Base-by-base conservation (phyloP, 2,329 filamentous ascomycete genomes). In the Dactylellina cionopaga region DNA sequence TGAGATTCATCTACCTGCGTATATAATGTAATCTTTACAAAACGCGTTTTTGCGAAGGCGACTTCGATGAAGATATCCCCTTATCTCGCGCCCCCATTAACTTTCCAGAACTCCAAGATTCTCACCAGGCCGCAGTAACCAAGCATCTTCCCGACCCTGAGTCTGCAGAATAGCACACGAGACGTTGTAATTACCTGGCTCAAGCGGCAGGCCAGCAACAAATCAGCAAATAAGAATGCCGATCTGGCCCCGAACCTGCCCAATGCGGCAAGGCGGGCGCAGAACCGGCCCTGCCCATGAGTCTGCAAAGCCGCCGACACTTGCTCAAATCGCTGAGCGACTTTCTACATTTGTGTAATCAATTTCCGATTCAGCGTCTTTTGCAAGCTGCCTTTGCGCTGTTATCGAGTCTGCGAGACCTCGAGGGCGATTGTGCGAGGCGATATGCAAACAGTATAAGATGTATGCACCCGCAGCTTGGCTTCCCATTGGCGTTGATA, bases 181-280 rank as follows among this genome's bases (percentile, higher is more conserved):
- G n/a, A 11, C 35, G 17, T 13, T n/a, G 35, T 39, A 39, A 39
- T 15, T 5, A 39, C 35, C 35, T 39, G 35, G 35, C 35, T 39
- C 35, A 39, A 39, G 35, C 17, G 35, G 43, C 43, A 46, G 43
- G 43, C 15, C 43, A 46, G 22, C n/a, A 46, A 22, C 15, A 46
- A 22, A 46, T 43, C 39, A 19, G 39, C 39, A 43, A 43, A 43
- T 17, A 5, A 43, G 39, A 5, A 9, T 17, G 46, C 24, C 22
- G 46, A 31, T 49, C 46, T 22, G 13, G 46, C 46, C 7, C 19
- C 27, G 13, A 49, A 49, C 46, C 46, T 49, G 22, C 46, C 46
- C 29, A 29, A 49, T 49, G 15, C 13, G 46, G 46, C 17, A 49
- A 49, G 9, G 46, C 27, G 46, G 9, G 19, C 15, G 24, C n/a